Base-by-base conservation (phyloP, 179 eudicot species). In the Actinidia polygama region DNA sequence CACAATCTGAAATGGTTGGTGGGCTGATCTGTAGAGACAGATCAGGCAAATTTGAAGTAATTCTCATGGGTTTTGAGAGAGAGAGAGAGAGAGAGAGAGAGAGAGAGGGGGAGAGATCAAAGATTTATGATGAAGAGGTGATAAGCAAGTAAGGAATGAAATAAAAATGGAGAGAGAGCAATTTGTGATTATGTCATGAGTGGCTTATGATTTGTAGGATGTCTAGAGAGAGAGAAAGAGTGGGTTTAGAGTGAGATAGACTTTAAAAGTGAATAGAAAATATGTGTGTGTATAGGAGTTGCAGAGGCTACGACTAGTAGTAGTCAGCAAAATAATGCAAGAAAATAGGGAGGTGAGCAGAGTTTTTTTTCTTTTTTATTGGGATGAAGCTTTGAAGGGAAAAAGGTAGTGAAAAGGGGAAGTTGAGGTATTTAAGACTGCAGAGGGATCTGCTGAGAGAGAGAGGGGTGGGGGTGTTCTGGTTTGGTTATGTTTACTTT, bases 11-110 rank as follows among this genome's bases (percentile, higher is more conserved):
- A 44, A 76, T 24, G 0, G 88, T 66, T 57, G 98, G 96, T 19
- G 88, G 93, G 69, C 96, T 91, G 80, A 94, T 94, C 40, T 94
- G 90, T 8, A 94, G 82, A 11, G 96, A 92, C 30, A 94, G 98
- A 88, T 94, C 93, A 79, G 91, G 91, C 54, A 67, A 26, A 46
- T 84, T 63, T 49, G 87, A 62, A 12, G 71, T n/a, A 16, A 64
- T 76, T 62, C 44, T 84, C 87, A 51, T 79, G 55, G 80, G 10
- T 49, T 68, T 76, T 75, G 53, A 21, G n/a, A 36, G 19, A 46
- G 61, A 54, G 57, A 46, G 49, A 50, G 58, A 57, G 54, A 73
- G 72, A 19, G 47, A 57, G 74, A 68, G 72, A 30, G 36, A 40
- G 62, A 46, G 47, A 71, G 62, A 80, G 68, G 75, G 58, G 23